Evolutionary conservation across 2,329 filamentous ascomycete species (phyloP), one percentile per base, ranked within the genome.

Genomic region (Neofusicoccum laricinum): DNA sequence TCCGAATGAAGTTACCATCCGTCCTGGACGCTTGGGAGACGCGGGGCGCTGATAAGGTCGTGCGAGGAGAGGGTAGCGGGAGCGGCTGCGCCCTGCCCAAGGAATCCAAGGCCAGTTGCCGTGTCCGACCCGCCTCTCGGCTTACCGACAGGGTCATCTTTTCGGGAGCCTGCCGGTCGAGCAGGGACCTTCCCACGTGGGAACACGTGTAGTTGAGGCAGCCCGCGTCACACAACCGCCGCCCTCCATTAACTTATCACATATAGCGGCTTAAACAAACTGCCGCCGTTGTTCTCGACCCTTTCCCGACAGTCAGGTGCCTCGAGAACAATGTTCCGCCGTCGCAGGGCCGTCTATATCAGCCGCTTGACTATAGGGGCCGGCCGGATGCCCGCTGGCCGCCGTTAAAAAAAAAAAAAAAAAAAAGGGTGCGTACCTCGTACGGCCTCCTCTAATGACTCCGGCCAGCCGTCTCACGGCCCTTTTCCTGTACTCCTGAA

Each of bases 151-250:
- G 25, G 40, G 30, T 36, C 25, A 38, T 6, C 25, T 21, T 15
- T 19, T 45, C 55, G 55, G 55, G 14, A 43, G 49, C 4, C 32
- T 51, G 30, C 49, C 49, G 49, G 7, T 3, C 12, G 32, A 51
- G 41, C 55, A 59, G 41, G 55, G 55, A 59, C 55, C 55, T 46
- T 59, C 55, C 55, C 55, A 59, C 55, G 55, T 59, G 55, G 40
- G 21, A 34, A 45, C 55, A 59, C 55, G 55, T 59, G 55, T 46
- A 36, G 40, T 43, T 46, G 55, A 59, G 41, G 55, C 55, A 59
- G 30, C 43, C 40, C 30, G 55, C 25, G 55, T 59, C 21, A 59
- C 55, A 46, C 41, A 59, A 59, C 10, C 55, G 30, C 41, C 43
- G 19, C 19, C 25, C 7, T 10, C 43, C 25, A 32, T 43, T 48